A percentile compares a stretch with the other conserved stretches of the same genome.
Evolutionary conservation across 2,329 filamentous ascomycete species (phyloP).

Genomic region (Tolypocladium ovalisporum): DNA sequence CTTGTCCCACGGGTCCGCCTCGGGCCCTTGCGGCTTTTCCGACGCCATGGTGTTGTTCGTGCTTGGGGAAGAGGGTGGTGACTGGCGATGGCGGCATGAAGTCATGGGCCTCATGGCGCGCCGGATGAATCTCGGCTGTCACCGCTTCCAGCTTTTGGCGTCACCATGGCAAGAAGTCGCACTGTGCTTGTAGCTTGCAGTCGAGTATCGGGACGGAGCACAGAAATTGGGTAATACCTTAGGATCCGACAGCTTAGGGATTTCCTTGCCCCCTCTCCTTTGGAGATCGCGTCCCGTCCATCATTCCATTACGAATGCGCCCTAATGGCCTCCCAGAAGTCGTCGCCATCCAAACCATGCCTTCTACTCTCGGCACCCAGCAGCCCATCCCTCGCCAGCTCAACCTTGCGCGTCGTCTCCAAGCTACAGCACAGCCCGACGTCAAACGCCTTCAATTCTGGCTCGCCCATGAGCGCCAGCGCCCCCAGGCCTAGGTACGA

Average conservation of each 20-base stretch:
- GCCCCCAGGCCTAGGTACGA: slow-evolving; percentile 79
- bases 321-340: slow-evolving; percentile 12
- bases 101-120: slow-evolving; percentile 3
- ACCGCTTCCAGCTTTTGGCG: background rate
- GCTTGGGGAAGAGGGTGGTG: background rate
- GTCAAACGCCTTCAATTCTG: slow-evolving; percentile 60
- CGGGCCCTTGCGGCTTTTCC: slow-evolving; percentile 7
- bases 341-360: slow-evolving; percentile 10
- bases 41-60: background rate
- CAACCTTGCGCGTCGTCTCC: slow-evolving; percentile 40
- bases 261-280: too few relatives aligned
- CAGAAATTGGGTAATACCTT: too few relatives aligned
- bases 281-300: too few relatives aligned
- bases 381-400: slow-evolving; percentile 30
- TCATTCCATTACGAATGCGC: background rate
- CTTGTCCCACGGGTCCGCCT: slow-evolving; percentile 39
- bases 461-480: slow-evolving; percentile 62
- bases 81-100: background rate
- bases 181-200: background rate
- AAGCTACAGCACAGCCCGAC: slow-evolving; percentile 64
- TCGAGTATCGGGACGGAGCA: too few relatives aligned
- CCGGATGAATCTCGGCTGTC: slow-evolving; percentile 10
- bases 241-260: too few relatives aligned
- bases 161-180: background rate
- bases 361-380: slow-evolving; percentile 8